Base-by-base conservation (phyloP, 2,329 filamentous ascomycete species). In the Myriosclerotinia curreyana region DNA sequence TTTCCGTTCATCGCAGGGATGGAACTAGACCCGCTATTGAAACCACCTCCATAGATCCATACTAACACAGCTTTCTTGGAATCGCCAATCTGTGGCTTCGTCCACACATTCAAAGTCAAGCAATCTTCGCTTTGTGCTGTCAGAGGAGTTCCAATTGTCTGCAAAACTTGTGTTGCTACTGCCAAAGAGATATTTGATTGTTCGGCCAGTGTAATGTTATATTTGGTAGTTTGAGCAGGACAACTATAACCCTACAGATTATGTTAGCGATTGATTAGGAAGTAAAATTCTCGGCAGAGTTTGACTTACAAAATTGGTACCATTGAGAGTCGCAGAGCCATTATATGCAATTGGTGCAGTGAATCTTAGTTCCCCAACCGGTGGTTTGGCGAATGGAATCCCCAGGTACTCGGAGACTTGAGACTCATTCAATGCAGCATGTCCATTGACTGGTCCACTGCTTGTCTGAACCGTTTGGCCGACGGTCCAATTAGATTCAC, bases 1-100 rank as follows among this genome's bases (percentile, higher is more conserved):
- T 77, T 75, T 31, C 79, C 79, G 14, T 74, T 77, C 64, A 79
- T 81, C 2, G 74, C 71, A 0, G 74, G 74, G 15, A 70, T 75
- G 50, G 75, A 70, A 0, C 76, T 75, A 64, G 74, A 75, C 56
- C 78, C 78, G 71, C 50, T 53, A 14, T n/a, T 54, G 56, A 77
- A 79, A 0, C 73, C 75, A 6, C 78, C 78, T 9, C 78, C 78
- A 40, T 77, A 74, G 12, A 80, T 74, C 75, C 77, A 80, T 28
- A 80, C 71, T 46, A 79, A 66, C 31, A 80, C 78, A 9, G 78
- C 70, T 50, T 76, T 79, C 36, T 73, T 71, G 25, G 62, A 58
- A 20, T 70, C 70, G 1, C 70, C 67, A 5, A 65, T 67, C 36
- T 74, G 66, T 22, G 71, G 61, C 31, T 65, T 73, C 25, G 75